These are phyloP conservation scores for Solanum chmielewskii DNA, from an alignment of 257 asterid genomes.

Conservation along the genomic window DNA sequence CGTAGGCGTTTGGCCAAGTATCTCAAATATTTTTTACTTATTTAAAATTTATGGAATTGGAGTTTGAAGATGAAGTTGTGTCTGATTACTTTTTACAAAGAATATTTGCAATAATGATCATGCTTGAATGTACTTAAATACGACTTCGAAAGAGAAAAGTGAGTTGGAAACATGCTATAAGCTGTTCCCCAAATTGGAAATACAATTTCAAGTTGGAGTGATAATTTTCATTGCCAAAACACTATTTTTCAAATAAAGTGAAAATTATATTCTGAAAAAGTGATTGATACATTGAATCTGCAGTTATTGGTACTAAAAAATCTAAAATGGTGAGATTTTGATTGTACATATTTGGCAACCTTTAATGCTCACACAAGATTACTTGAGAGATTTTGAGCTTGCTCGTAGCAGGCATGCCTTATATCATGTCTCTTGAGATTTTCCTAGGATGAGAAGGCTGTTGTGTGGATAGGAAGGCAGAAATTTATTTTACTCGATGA, in stretches of 20 bases:
- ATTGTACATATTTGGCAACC: not conserved
- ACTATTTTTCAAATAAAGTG: not conserved
- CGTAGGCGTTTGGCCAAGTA: not conserved
- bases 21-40: not conserved
- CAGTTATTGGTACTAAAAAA: not conserved
- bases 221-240: not conserved
- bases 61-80: not conserved
- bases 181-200: not conserved
- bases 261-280: not conserved
- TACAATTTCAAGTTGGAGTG: not conserved
- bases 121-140: not conserved
- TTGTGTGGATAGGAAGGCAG: not conserved
- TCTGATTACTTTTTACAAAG: not conserved
- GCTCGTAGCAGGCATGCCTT: not conserved
- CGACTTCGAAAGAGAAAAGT: not conserved
- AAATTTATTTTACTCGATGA: not conserved
- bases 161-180: not conserved
- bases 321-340: not conserved
- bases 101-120: not conserved
- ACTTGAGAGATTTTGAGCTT: not conserved
- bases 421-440: not conserved
- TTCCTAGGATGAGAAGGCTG: not conserved
- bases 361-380: not conserved
- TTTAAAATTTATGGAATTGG: not conserved
- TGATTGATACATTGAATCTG: not conserved